Evolutionary conservation across 1,284 basidiomycete species (phyloP).

Genomic region (Malassezia japonica): DNA sequence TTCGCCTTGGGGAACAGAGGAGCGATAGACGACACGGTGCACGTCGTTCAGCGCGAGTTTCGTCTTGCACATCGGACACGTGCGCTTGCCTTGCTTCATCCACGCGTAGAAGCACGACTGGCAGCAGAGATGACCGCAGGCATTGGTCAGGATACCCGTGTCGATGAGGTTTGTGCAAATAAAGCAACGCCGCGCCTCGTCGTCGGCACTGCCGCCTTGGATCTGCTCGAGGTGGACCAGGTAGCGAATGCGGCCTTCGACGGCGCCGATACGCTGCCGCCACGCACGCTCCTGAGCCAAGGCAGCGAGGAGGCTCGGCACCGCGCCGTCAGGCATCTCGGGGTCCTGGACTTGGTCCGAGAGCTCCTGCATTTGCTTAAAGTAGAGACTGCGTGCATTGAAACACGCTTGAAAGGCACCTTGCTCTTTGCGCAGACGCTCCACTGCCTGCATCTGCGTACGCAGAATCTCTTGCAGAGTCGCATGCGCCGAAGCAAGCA

Average conservation of each 20-base stretch:
- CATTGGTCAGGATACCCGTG: constrained; percentile 34
- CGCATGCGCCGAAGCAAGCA: constrained; percentile 16
- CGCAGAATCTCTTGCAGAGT: constrained; percentile 19
- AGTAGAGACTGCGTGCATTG: constrained; percentile 36
- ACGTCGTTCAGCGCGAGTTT: constrained; percentile 27
- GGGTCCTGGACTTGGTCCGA: constrained; percentile 40
- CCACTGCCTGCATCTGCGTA: constrained; percentile 24
- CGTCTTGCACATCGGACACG: constrained; percentile 40
- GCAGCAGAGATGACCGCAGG: constrained; percentile 39
- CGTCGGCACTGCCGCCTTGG: constrained; percentile 20
- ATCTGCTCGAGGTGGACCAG: constrained; percentile 30
- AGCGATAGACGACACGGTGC: constrained; percentile 34
- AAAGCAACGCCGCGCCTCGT: constrained; percentile 29
- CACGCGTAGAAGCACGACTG: constrained; percentile 41
- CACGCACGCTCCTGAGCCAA: constrained; percentile 23
- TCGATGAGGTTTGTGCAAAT: constrained; percentile 39
- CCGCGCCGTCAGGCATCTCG: constrained; percentile 18
- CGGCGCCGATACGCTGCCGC: constrained; percentile 22
- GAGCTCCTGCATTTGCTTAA: constrained; percentile 40
- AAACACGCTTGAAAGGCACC: constrained; percentile 21
- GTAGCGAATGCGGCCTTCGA: constrained; percentile 32
- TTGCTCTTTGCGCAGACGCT: constrained; percentile 24
- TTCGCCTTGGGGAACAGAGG: background rate
- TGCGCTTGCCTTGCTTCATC: constrained; percentile 25
- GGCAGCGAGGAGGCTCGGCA: constrained; percentile 15